Percentiles rank a stretch among this genome's conserved stretches.
Evolutionary conservation across 257 asterid species (phyloP).

Genomic region (Voacanga thouarsii): DNA sequence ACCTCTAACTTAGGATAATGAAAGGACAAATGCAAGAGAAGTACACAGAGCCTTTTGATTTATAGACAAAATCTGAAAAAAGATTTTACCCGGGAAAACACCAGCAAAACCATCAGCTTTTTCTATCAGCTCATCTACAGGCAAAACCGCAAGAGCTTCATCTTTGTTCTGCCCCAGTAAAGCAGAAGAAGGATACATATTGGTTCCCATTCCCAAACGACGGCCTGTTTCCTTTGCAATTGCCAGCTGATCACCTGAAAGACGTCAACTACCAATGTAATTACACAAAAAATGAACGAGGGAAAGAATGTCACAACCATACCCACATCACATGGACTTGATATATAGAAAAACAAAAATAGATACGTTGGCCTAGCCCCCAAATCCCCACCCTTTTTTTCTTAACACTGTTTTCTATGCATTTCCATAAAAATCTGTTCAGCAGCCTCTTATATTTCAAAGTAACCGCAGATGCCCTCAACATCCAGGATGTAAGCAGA

Average conservation of each 20-base stretch:
- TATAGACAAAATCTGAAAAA: neutral
- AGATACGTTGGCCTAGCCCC: neutral
- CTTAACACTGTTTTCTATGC: neutral
- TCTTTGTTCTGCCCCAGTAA: conserved; percentile 66
- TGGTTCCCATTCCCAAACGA: conserved; percentile 85
- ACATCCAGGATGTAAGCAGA: neutral
- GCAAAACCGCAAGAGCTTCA: conserved; percentile 48
- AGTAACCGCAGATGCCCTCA: no score
- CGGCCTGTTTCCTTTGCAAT: conserved; percentile 81
- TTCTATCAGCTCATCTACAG: conserved; percentile 69
- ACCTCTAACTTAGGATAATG: neutral
- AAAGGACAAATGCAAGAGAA: neutral
- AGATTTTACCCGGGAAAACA: conserved; percentile 65
- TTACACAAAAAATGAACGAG: neutral
- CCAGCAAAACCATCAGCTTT: conserved; percentile 90
- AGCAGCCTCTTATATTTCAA: neutral
- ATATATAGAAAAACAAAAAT: neutral
- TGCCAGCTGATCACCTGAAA: conserved; percentile 73
- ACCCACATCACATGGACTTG: neutral
- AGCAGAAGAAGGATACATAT: conserved; percentile 83
- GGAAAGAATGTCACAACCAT: neutral
- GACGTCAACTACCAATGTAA: neutral
- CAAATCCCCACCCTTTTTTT: no score
- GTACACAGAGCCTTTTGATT: neutral
- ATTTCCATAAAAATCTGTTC: neutral